These are phyloP conservation scores for Clavispora santaluciae DNA, from an alignment of 805 yeast genomes.

Conservation along the genomic window DNA sequence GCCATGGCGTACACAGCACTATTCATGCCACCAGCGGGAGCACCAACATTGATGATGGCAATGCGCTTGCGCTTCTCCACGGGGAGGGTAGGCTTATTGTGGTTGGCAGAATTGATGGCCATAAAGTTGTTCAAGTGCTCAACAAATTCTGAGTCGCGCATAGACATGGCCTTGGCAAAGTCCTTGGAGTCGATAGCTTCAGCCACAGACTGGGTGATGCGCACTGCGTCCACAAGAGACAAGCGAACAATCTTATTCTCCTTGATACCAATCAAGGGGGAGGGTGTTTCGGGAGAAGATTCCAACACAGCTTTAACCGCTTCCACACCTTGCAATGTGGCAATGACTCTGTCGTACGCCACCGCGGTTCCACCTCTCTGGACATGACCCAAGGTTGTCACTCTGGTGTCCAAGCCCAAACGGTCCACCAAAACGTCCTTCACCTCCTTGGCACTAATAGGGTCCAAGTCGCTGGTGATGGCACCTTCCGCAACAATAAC, in stretches of 20 bases:
- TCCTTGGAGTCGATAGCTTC: conserved; percentile 60
- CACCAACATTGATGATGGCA: conserved; percentile 90
- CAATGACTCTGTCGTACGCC: conserved; percentile 65
- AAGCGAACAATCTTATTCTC: conserved; percentile 67
- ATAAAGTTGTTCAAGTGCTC: conserved; percentile 61
- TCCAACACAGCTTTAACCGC: conserved; percentile 74
- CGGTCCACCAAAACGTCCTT: conserved; percentile 54
- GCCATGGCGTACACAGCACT: conserved; percentile 91
- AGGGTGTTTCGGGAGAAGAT: conserved; percentile 63
- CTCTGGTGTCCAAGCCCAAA: conserved; percentile 70
- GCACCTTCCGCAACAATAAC: conserved; percentile 87
- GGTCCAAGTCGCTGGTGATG: conserved; percentile 60
- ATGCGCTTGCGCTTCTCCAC: conserved; percentile 57
- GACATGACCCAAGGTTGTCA: conserved; percentile 75
- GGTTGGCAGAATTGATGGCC: conserved; percentile 41
- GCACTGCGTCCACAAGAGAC: conserved; percentile 70
- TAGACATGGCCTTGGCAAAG: conserved; percentile 63
- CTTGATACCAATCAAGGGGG: conserved; percentile 71
- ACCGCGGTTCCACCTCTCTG: conserved; percentile 84
- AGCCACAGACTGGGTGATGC: conserved; percentile 67
- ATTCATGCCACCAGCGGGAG: conserved; percentile 96
- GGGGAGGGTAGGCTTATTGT: conserved; percentile 43
- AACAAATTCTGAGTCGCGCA: conserved; percentile 66
- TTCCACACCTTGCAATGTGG: conserved; percentile 78
- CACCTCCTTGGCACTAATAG: conserved; percentile 63